Conservation (phyloP, 257 asterid genomes). For the Orobanche coerulescens region DNA sequence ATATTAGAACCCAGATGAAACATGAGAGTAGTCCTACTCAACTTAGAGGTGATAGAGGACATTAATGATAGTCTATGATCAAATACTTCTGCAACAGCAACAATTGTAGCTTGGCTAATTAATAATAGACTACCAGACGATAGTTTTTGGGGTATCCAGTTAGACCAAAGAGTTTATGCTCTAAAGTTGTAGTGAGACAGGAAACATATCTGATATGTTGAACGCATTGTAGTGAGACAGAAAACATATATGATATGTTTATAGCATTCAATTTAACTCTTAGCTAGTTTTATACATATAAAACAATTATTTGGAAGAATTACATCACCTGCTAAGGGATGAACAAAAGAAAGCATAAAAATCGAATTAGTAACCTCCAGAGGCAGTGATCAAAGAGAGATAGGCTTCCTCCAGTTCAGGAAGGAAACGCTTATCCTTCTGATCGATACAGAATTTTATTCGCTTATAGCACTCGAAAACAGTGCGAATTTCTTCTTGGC, state of each 20-base stretch:
- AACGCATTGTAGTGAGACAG: background rate
- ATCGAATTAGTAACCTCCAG: conserved; percentile 50
- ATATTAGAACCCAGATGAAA: background rate
- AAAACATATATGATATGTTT: background rate
- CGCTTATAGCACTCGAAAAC: conserved; percentile 61
- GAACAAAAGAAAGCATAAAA: background rate
- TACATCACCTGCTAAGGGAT: too few species aligned
- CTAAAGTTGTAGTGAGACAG: background rate
- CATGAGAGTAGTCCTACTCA: background rate
- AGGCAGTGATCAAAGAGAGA: conserved; percentile 61
- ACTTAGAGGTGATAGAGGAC: background rate
- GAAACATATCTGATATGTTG: background rate
- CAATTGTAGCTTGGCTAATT: background rate
- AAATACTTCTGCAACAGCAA: conserved; percentile 3
- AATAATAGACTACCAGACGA: background rate
- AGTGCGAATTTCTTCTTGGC: conserved; percentile 74
- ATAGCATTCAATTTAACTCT: background rate
- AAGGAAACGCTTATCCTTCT: conserved; percentile 35
- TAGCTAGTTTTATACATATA: background rate
- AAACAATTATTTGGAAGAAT: background rate
- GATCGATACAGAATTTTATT: conserved; percentile 42
- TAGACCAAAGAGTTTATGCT: background rate
- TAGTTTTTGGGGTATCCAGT: background rate
- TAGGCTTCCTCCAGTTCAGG: conserved; percentile 67
- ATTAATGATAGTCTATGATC: background rate